phyloP scores from a whole-genome alignment of 768 basidiomycete species.

The Phylloporus scabripes region DNA sequence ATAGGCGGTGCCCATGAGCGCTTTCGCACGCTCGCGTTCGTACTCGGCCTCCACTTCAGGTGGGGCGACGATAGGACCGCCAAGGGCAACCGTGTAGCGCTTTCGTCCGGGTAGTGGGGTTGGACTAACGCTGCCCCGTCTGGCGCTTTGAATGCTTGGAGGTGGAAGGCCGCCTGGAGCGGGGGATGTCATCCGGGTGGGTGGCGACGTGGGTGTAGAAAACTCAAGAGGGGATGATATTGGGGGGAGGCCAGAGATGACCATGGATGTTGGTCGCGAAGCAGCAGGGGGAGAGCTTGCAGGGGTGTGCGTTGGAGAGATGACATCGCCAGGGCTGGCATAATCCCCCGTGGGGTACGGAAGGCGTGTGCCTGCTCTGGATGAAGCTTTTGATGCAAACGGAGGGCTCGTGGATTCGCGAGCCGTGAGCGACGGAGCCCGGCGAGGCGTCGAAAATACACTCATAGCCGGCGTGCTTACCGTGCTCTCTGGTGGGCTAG shows the following conservation, averaged over 20 bases:
- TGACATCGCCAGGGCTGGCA: slow-evolving; percentile 53
- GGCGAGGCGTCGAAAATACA: slow-evolving; percentile 26
- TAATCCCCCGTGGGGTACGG: slow-evolving; percentile 87
- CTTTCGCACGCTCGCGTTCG: slow-evolving; percentile 23
- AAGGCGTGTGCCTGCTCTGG: slow-evolving; percentile 42
- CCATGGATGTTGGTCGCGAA: slow-evolving; percentile 39
- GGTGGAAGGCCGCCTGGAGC: slow-evolving; percentile 35
- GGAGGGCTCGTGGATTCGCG: slow-evolving; percentile 63
- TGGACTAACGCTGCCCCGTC: slow-evolving; percentile 56
- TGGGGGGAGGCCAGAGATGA: slow-evolving; percentile 41
- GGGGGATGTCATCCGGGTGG: slow-evolving; percentile 20
- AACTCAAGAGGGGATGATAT: slow-evolving; percentile 23
- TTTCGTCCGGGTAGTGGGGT: slow-evolving; percentile 63
- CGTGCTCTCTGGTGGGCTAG: slow-evolving; percentile 11
- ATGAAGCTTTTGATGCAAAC: slow-evolving; percentile 33
- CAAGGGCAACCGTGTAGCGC: slow-evolving; percentile 81
- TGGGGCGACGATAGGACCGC: slow-evolving; percentile 55
- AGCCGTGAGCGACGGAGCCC: slow-evolving; percentile 37
- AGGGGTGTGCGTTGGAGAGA: slow-evolving; percentile 30
- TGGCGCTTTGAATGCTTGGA: slow-evolving; percentile 35
- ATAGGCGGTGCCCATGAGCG: slow-evolving; percentile 36
- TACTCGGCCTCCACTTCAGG: slow-evolving; percentile 26
- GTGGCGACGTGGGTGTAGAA: slow-evolving; percentile 19
- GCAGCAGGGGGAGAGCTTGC: slow-evolving; percentile 43
- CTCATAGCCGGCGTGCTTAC: slow-evolving; percentile 12